These are phyloP conservation scores for Isoetes taiwanensis DNA, from an alignment of 75 land plant species.

Conservation along the genomic window DNA sequence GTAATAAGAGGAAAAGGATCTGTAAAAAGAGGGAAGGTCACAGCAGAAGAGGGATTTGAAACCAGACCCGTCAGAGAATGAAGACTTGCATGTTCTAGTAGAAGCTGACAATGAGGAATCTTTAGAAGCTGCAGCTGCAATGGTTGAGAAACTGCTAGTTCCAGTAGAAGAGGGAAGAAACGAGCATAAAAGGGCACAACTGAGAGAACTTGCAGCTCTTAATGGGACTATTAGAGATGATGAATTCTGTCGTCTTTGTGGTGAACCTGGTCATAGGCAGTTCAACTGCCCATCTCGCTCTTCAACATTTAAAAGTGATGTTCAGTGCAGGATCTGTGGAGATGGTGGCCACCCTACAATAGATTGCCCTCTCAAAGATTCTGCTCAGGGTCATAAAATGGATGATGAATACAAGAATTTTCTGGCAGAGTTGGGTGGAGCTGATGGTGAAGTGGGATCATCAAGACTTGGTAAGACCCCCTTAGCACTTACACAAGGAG, in stretches of 20 bases:
- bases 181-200: slow-evolving; percentile 89
- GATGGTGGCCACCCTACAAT: slow-evolving; percentile 98
- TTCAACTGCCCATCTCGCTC: slow-evolving; percentile 58
- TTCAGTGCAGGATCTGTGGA: slow-evolving; percentile 77
- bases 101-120: slow-evolving; percentile 85
- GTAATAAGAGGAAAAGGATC: slow-evolving; percentile 94
- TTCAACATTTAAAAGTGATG: slow-evolving; percentile 78
- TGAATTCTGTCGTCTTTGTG: slow-evolving; percentile 76
- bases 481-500: no score
- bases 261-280: slow-evolving; percentile 92
- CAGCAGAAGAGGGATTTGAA: slow-evolving; percentile 74
- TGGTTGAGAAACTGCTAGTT: slow-evolving; percentile 80
- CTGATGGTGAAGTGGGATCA: not conserved
- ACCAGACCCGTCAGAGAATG: slow-evolving; percentile 75
- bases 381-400: slow-evolving; percentile 61
- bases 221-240: slow-evolving; percentile 94
- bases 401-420: slow-evolving; percentile 94
- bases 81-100: slow-evolving; percentile 92
- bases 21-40: slow-evolving; percentile 65
- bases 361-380: slow-evolving; percentile 85
- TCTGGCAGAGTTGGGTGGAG: slow-evolving; percentile 82
- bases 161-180: slow-evolving; percentile 91
- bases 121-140: slow-evolving; percentile 74
- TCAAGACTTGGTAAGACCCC: no score
- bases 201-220: slow-evolving; percentile 79